Base-by-base conservation (phyloP, 768 basidiomycete genomes). In the Boletus reticuloceps region DNA sequence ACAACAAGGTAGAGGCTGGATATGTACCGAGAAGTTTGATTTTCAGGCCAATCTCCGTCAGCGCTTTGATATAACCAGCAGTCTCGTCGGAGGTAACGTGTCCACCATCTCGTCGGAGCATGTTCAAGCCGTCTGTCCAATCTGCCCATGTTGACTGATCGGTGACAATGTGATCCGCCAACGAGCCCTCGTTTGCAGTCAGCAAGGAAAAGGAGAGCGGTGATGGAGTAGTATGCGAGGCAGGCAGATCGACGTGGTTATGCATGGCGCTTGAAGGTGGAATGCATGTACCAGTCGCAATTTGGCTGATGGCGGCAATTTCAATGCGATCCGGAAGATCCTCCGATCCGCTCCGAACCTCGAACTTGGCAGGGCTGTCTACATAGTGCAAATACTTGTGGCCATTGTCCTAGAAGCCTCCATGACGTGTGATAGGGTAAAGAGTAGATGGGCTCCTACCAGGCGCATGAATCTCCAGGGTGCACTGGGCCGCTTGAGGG, bases 51-150 rank as follows among this genome's bases (percentile, higher is more conserved):
- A 96, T 91, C 63, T 94, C 93, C 3, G 94, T 96, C 61, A 96
- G 74, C 10, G 88, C 85, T 64, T 90, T 82, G 12, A 96, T 88
- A 64, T 93, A 92, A 22, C 85, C 87, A 38, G 88, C 88, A 1
- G 94, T 94, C 71, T 94, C 90, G 59, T 85, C 81, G 5, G 92
- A 92, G 13, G 87, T 76, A 54, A 93, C 89, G 66, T 91, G 91
- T 9, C 89, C 88, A 17, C 90, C 84, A 60, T 89, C 90, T 49
- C 85, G 76, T 39, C 91, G 77, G 40, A 95, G 79, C 85, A 95
- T 89, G 63, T 91, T 91, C 69, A 96, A 67, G 5, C 93, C 94
- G 69, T 96, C 94, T 3, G 91, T 91, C 94, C 94, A 96, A 72
- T 96, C 94, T 16, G 91, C 88, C 88, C 90, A 94, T 17, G 87